Evolutionary conservation across 2,329 filamentous ascomycete genomes (phyloP), one percentile per base, ranked within the genome.

Genomic region (Dryadomyces quercus-mongolicae): DNA sequence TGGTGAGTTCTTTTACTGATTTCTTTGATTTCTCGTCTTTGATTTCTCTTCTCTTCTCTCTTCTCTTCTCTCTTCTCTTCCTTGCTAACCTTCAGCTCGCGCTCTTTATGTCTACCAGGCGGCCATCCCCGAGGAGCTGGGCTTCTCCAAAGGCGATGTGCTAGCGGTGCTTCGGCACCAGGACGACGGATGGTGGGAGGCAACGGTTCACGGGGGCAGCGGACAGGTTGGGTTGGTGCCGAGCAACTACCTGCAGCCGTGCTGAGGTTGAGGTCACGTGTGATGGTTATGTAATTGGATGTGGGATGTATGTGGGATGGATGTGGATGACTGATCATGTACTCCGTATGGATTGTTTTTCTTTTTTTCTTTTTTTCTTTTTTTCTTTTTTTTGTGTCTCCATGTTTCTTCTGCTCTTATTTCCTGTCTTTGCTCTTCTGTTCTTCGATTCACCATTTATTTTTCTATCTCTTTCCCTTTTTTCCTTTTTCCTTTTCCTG

Each of bases 171-270:
- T 96, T 49, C 80, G 91, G 57, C 82, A 95, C 63, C 93, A 98
- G 70, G 93, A 98, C 66, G 93, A 98, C 65, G 93, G 93, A 20
- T 98, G 93, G 93, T 98, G 94, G 93, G 93, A 98, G 72, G 94
- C 94, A 13, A 92, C 96, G 68, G 81, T 96, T 44, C 87, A 91
- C 48, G 84, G 84, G 22, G 76, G 77, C 59, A 78, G 75, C 58
- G 81, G 77, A 51, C 75, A 70, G 51, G 66, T 76, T 55, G 82
- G 82, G 57, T 72, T 85, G 64, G 81, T 85, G 60, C 82, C 82
- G 59, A 85, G 82, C 67, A 85, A 85, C 65, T 85, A 85, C 62
- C 72, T 85, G 56, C 77, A 82, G 66, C 70, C 75, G 47, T 74
- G 73, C 57, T 78, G 63, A 65, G 44, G 44, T 16, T 12, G 21